Evolutionary conservation across 2,329 filamentous ascomycete genomes (phyloP), one percentile per base, ranked within the genome.

Genomic region (Torrubiella hemipterigena): DNA sequence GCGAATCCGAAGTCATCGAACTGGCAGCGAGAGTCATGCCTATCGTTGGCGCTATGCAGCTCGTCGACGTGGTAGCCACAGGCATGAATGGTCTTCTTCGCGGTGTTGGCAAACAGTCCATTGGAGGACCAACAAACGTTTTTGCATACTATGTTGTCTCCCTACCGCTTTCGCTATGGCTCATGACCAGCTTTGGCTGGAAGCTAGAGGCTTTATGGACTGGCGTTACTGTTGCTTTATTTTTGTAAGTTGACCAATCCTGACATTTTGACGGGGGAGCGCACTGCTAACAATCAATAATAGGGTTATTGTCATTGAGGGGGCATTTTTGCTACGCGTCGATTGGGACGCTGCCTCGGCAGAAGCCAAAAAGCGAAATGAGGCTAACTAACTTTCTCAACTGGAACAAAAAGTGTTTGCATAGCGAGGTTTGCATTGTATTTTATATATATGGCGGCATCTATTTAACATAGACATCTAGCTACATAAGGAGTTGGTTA

Each of bases 121-220:
- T 96, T 35, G 89, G 89, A 8, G 87, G 89, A 0, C 94, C 89
- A 44, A 78, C 87, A 5, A 93, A 91, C 47, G 58, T 96, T 3
- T 73, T 85, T 29, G 78, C 79, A 14, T 95, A 95, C 59, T 98
- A 96, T 54, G 61, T 72, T 12, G 67, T 96, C 16, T 89, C 84
- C 0, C 65, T 96, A 55, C 89, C 91, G 0, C 73, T 93, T 18
- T 84, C 79, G 23, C 80, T 95, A 42, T 73, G 69, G 3, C 73
- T 81, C 0, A 81, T 77, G 0, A 94, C 96, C 51, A 79, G 75
- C 0, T 59, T 87, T 4, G 66, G 66, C 14, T 93, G 81, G 85
- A 73, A 75, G 27, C 59, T 96, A 23, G 65, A 73, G 34, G 89
- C 89, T 1, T 61, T 96, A 13, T 96, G 89, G 89, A 60, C 67